Evolutionary conservation across 257 asterid species (phyloP).

Genomic region (Solanum tacnaense): DNA sequence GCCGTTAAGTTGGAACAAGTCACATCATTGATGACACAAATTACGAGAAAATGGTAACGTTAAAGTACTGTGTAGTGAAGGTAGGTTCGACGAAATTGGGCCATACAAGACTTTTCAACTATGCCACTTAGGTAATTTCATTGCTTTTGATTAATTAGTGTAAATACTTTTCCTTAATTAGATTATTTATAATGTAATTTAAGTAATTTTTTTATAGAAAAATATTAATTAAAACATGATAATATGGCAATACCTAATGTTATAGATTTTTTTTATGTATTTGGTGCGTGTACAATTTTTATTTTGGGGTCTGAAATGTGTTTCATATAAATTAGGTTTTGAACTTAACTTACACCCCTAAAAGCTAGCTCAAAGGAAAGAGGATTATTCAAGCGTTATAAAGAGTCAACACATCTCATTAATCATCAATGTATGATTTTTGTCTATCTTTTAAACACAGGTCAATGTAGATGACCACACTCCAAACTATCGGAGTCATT

Average conservation of each 20-base stretch:
- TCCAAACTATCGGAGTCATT: no score
- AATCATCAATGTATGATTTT: neutral
- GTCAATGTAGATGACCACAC: no score
- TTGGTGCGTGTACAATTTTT: no score
- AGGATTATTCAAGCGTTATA: no score
- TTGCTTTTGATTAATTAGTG: neutral
- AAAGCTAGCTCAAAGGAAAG: no score
- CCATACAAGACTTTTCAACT: neutral
- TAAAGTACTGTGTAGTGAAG: neutral
- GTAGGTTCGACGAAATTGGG: neutral
- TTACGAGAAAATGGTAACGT: neutral
- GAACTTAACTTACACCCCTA: accelerated
- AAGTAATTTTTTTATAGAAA: neutral
- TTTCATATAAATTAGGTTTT: no score
- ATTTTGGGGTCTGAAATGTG: no score
- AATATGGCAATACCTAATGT: neutral
- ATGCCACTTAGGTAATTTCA: neutral
- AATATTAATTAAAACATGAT: neutral
- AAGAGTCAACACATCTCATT: no score
- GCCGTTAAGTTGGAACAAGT: neutral
- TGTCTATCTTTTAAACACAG: neutral
- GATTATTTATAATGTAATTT: neutral
- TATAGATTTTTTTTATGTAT: no score
- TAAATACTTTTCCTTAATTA: neutral
- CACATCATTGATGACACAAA: neutral